Conservation (phyloP, 306 rosid species). For the Trichosanthes truncata region DNA sequence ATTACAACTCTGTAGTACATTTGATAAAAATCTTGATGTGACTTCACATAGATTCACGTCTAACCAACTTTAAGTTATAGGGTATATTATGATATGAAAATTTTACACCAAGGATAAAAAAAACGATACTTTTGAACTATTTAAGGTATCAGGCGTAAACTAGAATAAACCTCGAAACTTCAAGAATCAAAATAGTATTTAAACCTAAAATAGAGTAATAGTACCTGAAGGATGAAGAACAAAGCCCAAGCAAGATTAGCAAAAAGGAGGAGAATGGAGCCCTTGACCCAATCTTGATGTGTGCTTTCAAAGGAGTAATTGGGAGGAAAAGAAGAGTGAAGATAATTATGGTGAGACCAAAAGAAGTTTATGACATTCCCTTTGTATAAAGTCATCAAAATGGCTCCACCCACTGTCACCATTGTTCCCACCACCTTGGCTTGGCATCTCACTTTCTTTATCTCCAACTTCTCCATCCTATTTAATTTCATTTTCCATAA, state of each 20-base stretch:
- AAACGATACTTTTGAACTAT: too few species aligned
- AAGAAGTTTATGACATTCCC: conserved; percentile 59
- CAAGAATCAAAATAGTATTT: neutral
- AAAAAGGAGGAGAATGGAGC: conserved; percentile 54
- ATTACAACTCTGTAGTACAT: too few species aligned
- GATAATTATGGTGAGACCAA: conserved; percentile 32
- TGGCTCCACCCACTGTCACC: conserved; percentile 80
- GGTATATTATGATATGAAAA: too few species aligned
- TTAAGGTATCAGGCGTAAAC: neutral
- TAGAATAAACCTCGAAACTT: neutral
- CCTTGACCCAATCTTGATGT: conserved; percentile 68
- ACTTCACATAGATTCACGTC: too few species aligned
- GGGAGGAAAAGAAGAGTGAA: conserved; percentile 31
- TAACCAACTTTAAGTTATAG: too few species aligned
- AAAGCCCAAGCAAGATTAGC: conserved; percentile 84
- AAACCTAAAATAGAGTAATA: neutral
- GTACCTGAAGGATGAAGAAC: conserved; percentile 85
- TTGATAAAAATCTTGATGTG: neutral
- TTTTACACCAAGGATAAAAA: too few species aligned
- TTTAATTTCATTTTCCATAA: neutral
- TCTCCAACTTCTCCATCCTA: conserved; percentile 79
- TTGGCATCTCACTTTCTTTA: conserved; percentile 54
- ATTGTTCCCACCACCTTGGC: conserved; percentile 78
- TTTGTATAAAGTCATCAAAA: conserved; percentile 89
- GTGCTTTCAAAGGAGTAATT: conserved; percentile 6